Evolutionary conservation across 805 yeast species (phyloP), one percentile per base, ranked within the genome.

Genomic region (Jamesozyma piceae): DNA sequence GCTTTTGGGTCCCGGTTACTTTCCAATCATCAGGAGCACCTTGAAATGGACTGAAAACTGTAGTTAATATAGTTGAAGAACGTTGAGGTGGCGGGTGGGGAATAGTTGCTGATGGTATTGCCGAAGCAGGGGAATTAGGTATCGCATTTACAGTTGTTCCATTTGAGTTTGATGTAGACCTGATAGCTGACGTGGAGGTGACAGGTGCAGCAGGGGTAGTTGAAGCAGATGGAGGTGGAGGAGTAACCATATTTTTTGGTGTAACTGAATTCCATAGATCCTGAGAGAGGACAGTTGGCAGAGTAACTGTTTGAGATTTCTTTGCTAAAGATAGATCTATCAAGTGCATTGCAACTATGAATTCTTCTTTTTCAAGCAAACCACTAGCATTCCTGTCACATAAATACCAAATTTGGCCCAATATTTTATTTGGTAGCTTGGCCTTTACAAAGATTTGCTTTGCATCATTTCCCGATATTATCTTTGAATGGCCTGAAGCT

Each of bases 301-400:
- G 68, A 38, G 77, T 75, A 41, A 72, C 72, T 52, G 84, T 64
- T 3, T 75, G 52, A 26, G 86, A 82, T 54, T 77, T 75, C 55
- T 87, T 68, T 22, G 82, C 67, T 48, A 87, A 77, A 14, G 52
- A 43, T 31, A 60, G 43, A 60, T 90, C 97, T 49, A 92, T 85
- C 55, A 92, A 71, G 63, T 85, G 95, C 97, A 92, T 90, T 8
- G 97, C 97, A 51, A 90, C 74, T 35, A 85, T 75, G 53, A 92
- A 92, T 58, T 86, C 88, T 19, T 79, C 71, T 56, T 78, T 75
- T 43, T 74, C 70, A 53, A 92, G 74, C 43, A 73, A 71, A 5
- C 98, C 98, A 2, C 73, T 63, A 53, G 78, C 78, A 39, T 75
- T 73, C 44, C 78, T 75, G 60, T 92, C 98, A 30, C 82, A 89